Evolutionary conservation across 768 basidiomycete genomes (phyloP), one percentile per base, ranked within the genome.

Genomic region (Leccinum disarticulatum): DNA sequence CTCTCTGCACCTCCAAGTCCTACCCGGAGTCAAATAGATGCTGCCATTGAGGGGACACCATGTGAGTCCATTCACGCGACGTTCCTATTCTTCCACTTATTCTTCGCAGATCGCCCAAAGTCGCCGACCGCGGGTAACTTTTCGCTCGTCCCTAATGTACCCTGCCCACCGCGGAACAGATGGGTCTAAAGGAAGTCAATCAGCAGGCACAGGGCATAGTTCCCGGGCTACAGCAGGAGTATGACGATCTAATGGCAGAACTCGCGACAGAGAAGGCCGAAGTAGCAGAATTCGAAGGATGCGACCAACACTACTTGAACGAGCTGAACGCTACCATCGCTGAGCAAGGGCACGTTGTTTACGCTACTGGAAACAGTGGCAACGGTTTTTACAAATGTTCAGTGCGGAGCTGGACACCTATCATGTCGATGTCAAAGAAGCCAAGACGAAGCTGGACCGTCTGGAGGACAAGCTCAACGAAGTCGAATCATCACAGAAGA

Each of bases 31-130:
- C 83, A 89, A 57, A 89, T 99, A 59, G 87, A 88, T 57, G 95
- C 95, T 31, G 96, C 97, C 14, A 97, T 99, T 53, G 83, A 86
- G 28, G 97, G 97, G 8, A 93, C 88, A 53, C 91, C 93, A 46
- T 96, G 93, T 95, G 75, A 60, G 88, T 79, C 30, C 54, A 54
- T 46, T 53, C n/a, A 28, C 13, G 33, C 50, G 22, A n/a, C 31
- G 33, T 28, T 57, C 33, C 25, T 53, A 11, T 49, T 28, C 17
- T 38, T 22, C 11, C 49, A n/a, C 60, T 73, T 35, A 71, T 31
- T 13, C 38, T 25, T 52, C 22, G 57, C 51, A 94, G 90, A 92
- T 77, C 84, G 79, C 51, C 85, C 84, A 17, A 80, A 74, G 63
- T 84, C 85, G 10, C 82, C 87, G 5, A 77, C 77, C 15, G 73